A percentile compares a stretch with the other conserved stretches of the same genome.
Evolutionary conservation across 805 yeast species (phyloP).

Genomic region (Candida insectorum): DNA sequence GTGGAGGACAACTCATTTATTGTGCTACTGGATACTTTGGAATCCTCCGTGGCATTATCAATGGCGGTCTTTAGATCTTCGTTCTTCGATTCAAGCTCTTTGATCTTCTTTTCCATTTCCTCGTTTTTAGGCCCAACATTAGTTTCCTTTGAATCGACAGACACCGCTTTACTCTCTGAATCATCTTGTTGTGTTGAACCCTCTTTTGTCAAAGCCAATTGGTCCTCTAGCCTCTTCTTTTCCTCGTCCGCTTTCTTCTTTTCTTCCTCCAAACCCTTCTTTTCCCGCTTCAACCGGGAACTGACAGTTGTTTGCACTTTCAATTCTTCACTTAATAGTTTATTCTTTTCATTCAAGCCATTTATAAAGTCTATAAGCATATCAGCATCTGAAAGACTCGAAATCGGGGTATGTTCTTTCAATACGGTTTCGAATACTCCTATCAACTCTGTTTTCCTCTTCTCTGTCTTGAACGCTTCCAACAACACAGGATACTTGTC

Average conservation of each 20-base stretch:
- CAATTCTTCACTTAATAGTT: constrained; percentile 63
- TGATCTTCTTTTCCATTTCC: neutral
- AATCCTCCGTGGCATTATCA: neutral
- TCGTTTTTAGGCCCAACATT: neutral
- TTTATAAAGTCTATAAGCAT: constrained; percentile 66
- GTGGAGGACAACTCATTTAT: no score
- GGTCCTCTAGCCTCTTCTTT: neutral
- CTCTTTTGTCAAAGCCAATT: neutral
- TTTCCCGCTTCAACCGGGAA: constrained; percentile 15
- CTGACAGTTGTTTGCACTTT: constrained; percentile 40
- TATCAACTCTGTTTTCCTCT: constrained; percentile 59
- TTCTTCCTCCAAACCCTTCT: constrained; percentile 10
- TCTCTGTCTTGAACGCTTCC: constrained; percentile 82
- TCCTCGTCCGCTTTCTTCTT: constrained; percentile 3
- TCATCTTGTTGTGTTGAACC: no score
- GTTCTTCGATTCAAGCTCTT: neutral
- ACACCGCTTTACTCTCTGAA: no score
- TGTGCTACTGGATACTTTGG: no score
- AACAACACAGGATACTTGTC: constrained; percentile 82
- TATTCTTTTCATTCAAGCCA: constrained; percentile 57
- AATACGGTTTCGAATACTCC: constrained; percentile 63
- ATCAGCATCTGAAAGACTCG: constrained; percentile 70
- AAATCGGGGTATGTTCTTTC: constrained; percentile 77
- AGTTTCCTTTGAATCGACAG: no score
- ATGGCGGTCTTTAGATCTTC: constrained; percentile 1